These are phyloP conservation scores for Phytopythium vexans DNA, from an alignment of 352 stramenopile genomes.

Conservation along the genomic window DNA sequence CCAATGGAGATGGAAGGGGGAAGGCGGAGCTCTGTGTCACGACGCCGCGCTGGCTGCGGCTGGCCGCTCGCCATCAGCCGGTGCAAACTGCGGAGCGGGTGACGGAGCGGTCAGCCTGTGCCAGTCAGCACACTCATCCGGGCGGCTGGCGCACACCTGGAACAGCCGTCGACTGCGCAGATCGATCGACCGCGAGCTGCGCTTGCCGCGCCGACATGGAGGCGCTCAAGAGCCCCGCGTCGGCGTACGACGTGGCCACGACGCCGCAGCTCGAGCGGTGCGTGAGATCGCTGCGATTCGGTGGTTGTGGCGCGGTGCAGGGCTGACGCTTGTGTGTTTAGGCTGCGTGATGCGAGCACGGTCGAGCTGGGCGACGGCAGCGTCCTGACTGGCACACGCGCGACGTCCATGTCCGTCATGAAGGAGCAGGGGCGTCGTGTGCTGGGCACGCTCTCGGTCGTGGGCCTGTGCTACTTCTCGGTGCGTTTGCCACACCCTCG, in stretches of 20 bases:
- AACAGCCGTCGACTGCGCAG: too few species aligned
- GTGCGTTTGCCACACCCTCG: constrained; percentile 9
- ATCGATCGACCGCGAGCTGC: neutral
- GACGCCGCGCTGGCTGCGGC: too few species aligned
- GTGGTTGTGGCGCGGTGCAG: constrained; percentile 17
- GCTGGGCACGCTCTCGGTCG: constrained; percentile 53
- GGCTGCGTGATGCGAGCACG: constrained; percentile 14
- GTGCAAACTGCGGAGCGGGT: too few species aligned
- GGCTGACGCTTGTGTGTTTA: neutral
- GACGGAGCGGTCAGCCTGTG: too few species aligned
- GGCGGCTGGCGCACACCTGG: neutral
- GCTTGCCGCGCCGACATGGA: constrained; percentile 13
- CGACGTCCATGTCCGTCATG: constrained; percentile 21
- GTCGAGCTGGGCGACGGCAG: constrained; percentile 23
- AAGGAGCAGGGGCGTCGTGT: constrained; percentile 45
- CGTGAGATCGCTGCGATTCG: constrained; percentile 3
- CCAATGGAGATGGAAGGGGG: too few species aligned
- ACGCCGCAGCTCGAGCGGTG: constrained; percentile 25
- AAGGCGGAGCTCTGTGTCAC: too few species aligned
- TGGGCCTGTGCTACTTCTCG: constrained; percentile 57
- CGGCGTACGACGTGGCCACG: constrained; percentile 19
- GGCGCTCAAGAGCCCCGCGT: constrained; percentile 12
- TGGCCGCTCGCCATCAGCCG: too few species aligned
- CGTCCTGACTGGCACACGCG: constrained; percentile 9
- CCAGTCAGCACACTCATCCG: neutral